Percentiles rank a stretch among this genome's conserved stretches.
These are phyloP conservation scores for Metschnikowia similis DNA, from an alignment of 805 yeast genomes.

Conservation along the genomic window DNA sequence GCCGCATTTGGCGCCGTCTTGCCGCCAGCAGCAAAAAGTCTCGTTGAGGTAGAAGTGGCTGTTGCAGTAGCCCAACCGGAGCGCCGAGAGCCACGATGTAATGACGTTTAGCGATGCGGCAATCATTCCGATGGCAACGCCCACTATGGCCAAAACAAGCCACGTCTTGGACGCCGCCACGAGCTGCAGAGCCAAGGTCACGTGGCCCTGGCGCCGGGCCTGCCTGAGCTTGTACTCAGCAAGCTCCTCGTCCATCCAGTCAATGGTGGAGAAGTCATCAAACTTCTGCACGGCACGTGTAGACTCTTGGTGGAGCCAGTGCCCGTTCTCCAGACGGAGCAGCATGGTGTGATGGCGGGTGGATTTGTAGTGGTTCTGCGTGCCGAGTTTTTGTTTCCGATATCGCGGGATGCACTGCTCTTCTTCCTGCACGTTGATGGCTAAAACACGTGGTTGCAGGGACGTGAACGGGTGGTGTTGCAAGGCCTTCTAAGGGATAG, in stretches of 20 bases:
- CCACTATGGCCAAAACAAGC: conserved; percentile 72
- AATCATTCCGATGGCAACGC: conserved; percentile 70
- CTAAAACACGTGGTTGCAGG: too few relatives aligned
- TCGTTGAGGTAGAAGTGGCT: conserved; percentile 64
- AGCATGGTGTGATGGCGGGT: neutral
- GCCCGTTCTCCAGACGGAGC: conserved; percentile 17
- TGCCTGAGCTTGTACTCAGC: conserved; percentile 40
- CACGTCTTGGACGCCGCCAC: conserved; percentile 52
- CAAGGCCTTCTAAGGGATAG: too few relatives aligned
- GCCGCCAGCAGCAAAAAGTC: conserved; percentile 80
- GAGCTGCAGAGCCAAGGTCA: conserved; percentile 23
- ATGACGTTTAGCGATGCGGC: conserved; percentile 80
- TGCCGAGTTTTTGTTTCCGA: neutral
- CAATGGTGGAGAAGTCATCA: conserved; percentile 61
- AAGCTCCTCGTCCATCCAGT: conserved; percentile 63
- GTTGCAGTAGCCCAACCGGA: conserved; percentile 76
- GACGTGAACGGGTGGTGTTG: too few relatives aligned
- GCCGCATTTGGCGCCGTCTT: conserved; percentile 39
- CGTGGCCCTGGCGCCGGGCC: conserved; percentile 16
- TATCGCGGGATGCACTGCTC: too few relatives aligned
- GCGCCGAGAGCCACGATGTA: conserved; percentile 80
- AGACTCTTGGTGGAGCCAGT: conserved; percentile 35
- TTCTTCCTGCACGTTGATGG: too few relatives aligned
- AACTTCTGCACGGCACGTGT: conserved; percentile 46
- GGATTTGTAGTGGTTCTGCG: neutral